Percentiles rank a stretch among this genome's conserved stretches.
These are phyloP conservation scores for Ascochyta koolunga DNA, from an alignment of 2,329 filamentous ascomycete genomes.

Conservation along the genomic window DNA sequence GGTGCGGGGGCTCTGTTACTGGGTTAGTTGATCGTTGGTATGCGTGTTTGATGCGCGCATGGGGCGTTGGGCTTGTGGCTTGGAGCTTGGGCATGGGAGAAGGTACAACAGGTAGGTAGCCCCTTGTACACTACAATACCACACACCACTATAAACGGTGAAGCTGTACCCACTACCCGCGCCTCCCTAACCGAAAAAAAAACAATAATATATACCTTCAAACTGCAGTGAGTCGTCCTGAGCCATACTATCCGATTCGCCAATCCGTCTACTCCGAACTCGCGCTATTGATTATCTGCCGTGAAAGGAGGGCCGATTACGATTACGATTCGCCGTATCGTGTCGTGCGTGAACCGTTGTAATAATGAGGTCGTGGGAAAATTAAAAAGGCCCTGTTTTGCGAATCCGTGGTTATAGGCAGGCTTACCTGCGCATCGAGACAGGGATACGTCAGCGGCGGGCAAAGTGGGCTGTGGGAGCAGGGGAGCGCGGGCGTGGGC, in stretches of 20 bases:
- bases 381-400: too few species aligned
- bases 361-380: slow-evolving; percentile 5
- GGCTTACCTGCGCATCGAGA: not conserved
- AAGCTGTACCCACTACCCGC: not conserved
- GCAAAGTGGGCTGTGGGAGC: not conserved
- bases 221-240: slow-evolving; percentile 7
- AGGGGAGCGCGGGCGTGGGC: not conserved
- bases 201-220: slow-evolving; percentile 4
- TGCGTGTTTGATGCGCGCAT: too few species aligned
- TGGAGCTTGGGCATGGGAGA: too few species aligned
- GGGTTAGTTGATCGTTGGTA: not conserved
- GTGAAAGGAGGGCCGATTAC: too few species aligned
- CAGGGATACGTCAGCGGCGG: slow-evolving; percentile 9
- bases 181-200: not conserved
- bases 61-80: too few species aligned
- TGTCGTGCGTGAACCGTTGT: too few species aligned
- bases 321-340: not conserved
- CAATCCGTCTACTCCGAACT: not conserved
- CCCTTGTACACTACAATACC: too few species aligned
- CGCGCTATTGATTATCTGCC: too few species aligned
- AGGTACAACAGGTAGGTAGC: too few species aligned
- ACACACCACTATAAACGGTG: not conserved
- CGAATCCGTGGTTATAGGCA: not conserved
- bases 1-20: slow-evolving; percentile 1
- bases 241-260: slow-evolving; percentile 3